Base-by-base conservation (phyloP, 306 rosid species). In the Cicer chorassanicum region DNA sequence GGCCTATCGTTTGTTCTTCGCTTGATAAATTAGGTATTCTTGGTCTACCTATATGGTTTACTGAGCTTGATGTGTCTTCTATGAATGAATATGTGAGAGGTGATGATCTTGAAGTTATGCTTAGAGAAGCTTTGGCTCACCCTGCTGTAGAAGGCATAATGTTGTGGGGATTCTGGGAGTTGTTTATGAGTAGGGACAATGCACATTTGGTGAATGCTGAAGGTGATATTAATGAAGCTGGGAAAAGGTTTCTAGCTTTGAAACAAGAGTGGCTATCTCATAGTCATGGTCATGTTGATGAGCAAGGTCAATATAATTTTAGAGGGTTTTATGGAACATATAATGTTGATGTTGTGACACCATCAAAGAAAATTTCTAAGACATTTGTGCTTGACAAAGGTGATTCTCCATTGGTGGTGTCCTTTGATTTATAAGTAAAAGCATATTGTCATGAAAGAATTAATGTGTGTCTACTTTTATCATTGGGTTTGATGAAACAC, bases 121-220 rank as follows among this genome's bases (percentile, higher is more conserved):
- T 90, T 12, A 75, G 99, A 5, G 97, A 95, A 79, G 86, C 83
- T 0, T 85, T 78, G 73, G 97, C 97, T 44, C 96, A 95, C 78
- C 93, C 97, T 16, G 88, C 93, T 0, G 90, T 95, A 1, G 98
- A 90, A 9, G 98, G 98, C 36, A 70, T 95, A 41, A 85, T 90
- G 92, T 78, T 95, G 29, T 90, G 97, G 98, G 99, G 98, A 42
- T 95, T 90, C 42, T 90, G 98, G 99, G 96, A 95, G 82, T 65
- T 95, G 80, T 89, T 92, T 62, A 92, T 95, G 98, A 83, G 97
- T 46, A 79, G 99, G 49, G 85, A 85, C 21, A 82, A 89, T 77
- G 70, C 97, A 0, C 98, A 92, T 81, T 83, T 95, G 68, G 96
- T 90, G 74, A 80, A 90, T 67, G 92, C 98, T 2, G 98, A 95